These are phyloP conservation scores for Trametes cinnabarina DNA, from an alignment of 768 basidiomycete species.

Conservation along the genomic window DNA sequence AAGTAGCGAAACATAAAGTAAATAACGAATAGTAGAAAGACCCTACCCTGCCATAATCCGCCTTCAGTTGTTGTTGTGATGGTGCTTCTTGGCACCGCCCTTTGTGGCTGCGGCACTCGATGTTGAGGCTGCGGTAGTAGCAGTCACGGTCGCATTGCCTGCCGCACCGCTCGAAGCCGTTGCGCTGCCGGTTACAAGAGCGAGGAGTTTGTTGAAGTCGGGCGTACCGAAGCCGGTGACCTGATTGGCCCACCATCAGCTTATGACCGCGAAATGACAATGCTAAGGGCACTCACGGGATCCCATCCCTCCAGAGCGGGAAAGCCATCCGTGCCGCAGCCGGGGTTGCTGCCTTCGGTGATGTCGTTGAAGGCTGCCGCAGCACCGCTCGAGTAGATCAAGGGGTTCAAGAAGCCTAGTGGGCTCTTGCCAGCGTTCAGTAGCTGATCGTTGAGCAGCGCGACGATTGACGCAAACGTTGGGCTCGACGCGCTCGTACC, in stretches of 20 bases:
- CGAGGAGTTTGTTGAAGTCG: slow-evolving; percentile 40
- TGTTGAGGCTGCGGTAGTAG: no score
- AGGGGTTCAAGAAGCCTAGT: slow-evolving; percentile 36
- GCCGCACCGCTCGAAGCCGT: background rate
- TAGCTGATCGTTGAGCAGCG: slow-evolving; percentile 36
- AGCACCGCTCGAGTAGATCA: slow-evolving; percentile 22
- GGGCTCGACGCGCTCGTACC: slow-evolving; percentile 37
- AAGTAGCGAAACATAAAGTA: no score
- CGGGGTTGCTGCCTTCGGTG: slow-evolving; percentile 24
- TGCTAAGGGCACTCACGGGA: slow-evolving; percentile 23
- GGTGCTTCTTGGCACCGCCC: no score
- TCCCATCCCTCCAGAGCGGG: slow-evolving; percentile 33
- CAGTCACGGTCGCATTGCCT: no score
- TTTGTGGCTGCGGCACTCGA: no score
- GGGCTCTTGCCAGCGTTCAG: slow-evolving; percentile 28
- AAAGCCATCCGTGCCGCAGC: slow-evolving; percentile 35
- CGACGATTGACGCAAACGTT: slow-evolving; percentile 34
- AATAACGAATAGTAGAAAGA: no score
- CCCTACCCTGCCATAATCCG: no score
- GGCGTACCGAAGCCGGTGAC: slow-evolving; percentile 65
- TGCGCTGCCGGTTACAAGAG: slow-evolving; percentile 13
- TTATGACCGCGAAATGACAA: background rate
- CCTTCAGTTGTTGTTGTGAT: no score
- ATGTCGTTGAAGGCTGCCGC: slow-evolving; percentile 28
- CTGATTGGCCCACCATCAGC: no score